Conservation (phyloP, 495 filamentous ascomycete species). For the Penicillium coprophilum region DNA sequence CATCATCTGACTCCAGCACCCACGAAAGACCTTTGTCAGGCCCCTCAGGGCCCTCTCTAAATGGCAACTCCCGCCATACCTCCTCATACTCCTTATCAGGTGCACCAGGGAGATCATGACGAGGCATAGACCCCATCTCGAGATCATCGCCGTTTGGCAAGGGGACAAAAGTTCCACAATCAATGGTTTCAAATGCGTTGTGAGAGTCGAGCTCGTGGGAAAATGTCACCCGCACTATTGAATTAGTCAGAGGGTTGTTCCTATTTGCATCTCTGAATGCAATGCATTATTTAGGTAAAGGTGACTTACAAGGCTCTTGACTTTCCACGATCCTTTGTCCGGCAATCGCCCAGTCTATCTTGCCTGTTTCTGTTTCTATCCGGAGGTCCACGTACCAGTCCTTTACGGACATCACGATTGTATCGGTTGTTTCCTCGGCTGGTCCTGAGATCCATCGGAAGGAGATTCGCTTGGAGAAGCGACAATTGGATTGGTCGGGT, state of each 20-base stretch:
- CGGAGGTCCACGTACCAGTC: constrained; percentile 48
- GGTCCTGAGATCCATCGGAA: constrained; percentile 44
- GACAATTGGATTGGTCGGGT: constrained; percentile 18
- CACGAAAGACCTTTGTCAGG: constrained; percentile 30
- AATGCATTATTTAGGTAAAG: background rate
- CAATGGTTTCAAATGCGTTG: constrained; percentile 36
- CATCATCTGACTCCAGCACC: constrained; percentile 36
- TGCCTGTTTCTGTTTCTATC: constrained; percentile 32
- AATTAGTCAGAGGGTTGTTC: background rate
- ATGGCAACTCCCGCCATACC: constrained; percentile 40
- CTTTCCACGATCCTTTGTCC: constrained; percentile 38
- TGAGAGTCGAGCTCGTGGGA: constrained; percentile 46
- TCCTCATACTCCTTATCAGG: constrained; percentile 41
- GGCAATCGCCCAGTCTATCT: constrained; percentile 46
- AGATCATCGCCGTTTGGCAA: constrained; percentile 45
- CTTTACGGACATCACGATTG: constrained; percentile 45
- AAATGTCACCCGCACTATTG: constrained; percentile 36
- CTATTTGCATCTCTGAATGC: background rate
- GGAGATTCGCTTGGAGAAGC: constrained; percentile 44
- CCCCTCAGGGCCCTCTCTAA: constrained; percentile 27
- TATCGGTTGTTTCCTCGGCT: constrained; percentile 44
- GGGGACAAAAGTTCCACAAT: constrained; percentile 40
- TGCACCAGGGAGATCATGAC: constrained; percentile 35
- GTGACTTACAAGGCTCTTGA: constrained; percentile 29
- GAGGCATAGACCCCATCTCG: constrained; percentile 42